Percentiles rank a stretch among this genome's conserved stretches.
Evolutionary conservation across 768 basidiomycete species (phyloP).

Genomic region (Amanita subjunquillea): DNA sequence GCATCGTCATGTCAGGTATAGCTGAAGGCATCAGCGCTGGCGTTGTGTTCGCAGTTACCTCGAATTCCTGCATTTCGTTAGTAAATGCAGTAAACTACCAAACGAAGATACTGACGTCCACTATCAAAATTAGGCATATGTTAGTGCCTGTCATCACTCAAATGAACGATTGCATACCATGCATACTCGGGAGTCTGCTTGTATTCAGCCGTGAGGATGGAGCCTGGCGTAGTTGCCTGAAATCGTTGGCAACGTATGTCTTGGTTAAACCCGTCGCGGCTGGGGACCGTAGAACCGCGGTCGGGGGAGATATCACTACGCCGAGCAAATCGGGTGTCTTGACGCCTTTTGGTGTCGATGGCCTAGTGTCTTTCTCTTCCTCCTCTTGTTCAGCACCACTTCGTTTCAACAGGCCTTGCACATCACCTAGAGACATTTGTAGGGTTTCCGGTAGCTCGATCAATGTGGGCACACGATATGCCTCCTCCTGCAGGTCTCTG

Average conservation of each 20-base stretch:
- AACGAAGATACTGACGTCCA: constrained; percentile 1
- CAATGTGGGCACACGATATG: constrained; percentile 17
- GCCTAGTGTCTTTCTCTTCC: constrained; percentile 12
- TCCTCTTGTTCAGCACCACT: constrained; percentile 30
- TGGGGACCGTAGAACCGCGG: constrained; percentile 58
- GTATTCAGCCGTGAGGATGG: constrained; percentile 72
- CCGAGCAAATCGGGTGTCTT: constrained; percentile 51
- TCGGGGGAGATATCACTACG: constrained; percentile 61
- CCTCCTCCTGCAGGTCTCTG: constrained; percentile 24
- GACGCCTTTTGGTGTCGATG: constrained; percentile 44
- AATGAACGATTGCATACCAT: constrained; percentile 30
- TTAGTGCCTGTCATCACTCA: neutral
- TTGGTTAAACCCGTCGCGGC: constrained; percentile 74
- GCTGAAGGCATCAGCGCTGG: neutral
- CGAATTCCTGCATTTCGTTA: neutral
- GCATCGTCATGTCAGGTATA: constrained; percentile 1
- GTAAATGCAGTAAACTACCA: neutral
- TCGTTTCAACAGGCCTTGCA: neutral
- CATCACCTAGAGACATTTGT: neutral
- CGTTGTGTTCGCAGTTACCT: constrained; percentile 2
- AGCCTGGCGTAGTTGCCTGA: constrained; percentile 60
- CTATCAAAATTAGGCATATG: neutral
- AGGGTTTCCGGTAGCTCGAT: constrained; percentile 18
- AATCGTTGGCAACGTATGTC: constrained; percentile 74
- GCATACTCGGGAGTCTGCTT: constrained; percentile 78